Evolutionary conservation across 2,329 filamentous ascomycete genomes (phyloP), one percentile per base, ranked within the genome.

Genomic region (Penicillium sp.): DNA sequence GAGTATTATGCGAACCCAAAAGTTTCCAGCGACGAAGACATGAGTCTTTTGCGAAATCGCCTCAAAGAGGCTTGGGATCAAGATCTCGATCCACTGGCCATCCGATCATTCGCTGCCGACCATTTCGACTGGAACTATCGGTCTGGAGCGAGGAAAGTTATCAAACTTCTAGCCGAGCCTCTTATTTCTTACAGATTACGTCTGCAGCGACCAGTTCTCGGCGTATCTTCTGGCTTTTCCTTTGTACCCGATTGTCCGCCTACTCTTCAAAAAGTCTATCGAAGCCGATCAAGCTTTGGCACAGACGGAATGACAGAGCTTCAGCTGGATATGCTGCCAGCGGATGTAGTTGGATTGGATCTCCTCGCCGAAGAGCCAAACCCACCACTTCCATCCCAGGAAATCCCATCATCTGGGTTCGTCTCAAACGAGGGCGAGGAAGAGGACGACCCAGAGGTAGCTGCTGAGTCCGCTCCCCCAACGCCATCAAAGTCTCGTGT

Each of bases 1-100:
- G 79, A 87, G 10, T 95, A 89, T 64, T 99, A 99, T 60, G 92
- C 88, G 0, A 84, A 91, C 62, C 93, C 93, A 0, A 83, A 87
- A 1, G 86, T 96, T 3, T 96, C 91, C 0, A 76, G 77, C 0
- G 58, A 75, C 5, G 68, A 80, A 8, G 76, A 80, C 22, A 62
- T 92, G 42, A 70, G 80, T 3, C 75, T 72, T 35, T 61, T 91
- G 16, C 75, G 71, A 49, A 65, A 66, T 2, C 73, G 74, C 0
- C 74, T 87, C 34, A 71, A 72, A 9, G 54, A 58, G 34, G 65
- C 65, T 10, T 89, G 86, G 81, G 79, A 84, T 48, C 73, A 74
- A 36, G 73, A 79, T 0, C 75, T 93, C 14, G 81, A 95, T 57
- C 75, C 87, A 11, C 61, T 73, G 3, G 82, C 80, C 0, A 70